Conservation (phyloP, 495 filamentous ascomycete species). For the Xylaria flabelliformis region DNA sequence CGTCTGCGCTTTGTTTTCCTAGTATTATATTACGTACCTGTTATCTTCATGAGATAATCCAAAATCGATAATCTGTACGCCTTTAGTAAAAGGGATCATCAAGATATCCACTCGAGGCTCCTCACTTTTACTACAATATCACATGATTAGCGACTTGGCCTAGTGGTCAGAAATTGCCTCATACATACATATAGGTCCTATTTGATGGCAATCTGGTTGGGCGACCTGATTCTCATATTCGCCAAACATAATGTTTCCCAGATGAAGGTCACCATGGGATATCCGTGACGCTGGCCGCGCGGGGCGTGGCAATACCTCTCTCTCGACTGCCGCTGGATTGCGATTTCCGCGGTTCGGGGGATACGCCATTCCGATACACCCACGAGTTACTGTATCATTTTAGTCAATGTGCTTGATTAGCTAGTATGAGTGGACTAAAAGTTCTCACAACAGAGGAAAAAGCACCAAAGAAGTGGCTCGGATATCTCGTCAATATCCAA, state of each 20-base stretch:
- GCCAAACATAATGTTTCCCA: conserved; percentile 18
- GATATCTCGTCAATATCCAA: not conserved
- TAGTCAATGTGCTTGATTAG: not conserved
- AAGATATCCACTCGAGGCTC: not conserved
- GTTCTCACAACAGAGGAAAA: conserved; percentile 12
- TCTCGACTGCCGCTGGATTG: not conserved
- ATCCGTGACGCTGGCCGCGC: not conserved
- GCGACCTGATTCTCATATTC: not conserved
- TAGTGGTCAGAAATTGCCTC: not conserved
- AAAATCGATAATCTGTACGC: conserved; percentile 4
- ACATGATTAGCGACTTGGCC: not conserved
- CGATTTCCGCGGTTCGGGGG: not conserved
- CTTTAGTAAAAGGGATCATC: not conserved
- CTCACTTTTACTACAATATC: conserved; percentile 7
- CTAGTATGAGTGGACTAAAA: not conserved
- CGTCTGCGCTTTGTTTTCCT: not conserved
- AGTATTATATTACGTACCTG: not conserved
- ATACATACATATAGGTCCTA: conserved; percentile 6
- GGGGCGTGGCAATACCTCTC: not conserved
- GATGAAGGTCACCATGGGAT: not conserved
- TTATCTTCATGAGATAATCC: not conserved
- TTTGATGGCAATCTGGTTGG: not conserved
- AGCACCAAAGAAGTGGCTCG: conserved; percentile 14
- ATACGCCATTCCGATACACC: not conserved
- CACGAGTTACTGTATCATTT: not conserved